A percentile compares a stretch with the other conserved stretches of the same genome.
Conservation (phyloP, 345 rosid genomes). For the Leavenworthia alabamica region DNA sequence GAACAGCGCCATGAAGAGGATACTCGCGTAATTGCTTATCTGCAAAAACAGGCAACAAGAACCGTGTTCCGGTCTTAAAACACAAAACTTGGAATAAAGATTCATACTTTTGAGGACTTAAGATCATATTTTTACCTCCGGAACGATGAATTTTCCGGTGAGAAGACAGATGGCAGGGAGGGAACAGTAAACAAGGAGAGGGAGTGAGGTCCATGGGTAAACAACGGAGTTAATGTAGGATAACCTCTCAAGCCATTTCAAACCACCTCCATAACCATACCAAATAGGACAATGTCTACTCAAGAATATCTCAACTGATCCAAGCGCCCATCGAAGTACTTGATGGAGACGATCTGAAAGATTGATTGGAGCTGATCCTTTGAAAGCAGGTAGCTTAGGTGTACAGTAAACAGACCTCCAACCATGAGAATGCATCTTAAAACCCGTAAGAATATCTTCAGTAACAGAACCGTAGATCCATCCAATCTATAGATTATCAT, state of each 20-base stretch:
- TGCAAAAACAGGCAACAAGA: conserved; percentile 31
- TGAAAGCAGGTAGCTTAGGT: conserved; percentile 79
- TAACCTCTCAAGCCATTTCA: conserved; percentile 91
- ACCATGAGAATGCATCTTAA: conserved; percentile 99
- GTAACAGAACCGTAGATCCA: conserved; percentile 98
- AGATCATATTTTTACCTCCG: conserved; percentile 68
- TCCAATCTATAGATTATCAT: conserved; percentile 56
- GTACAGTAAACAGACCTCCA: conserved; percentile 98
- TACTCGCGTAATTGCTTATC: conserved; percentile 93
- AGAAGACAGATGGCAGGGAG: conserved; percentile 96
- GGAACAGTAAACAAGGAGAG: conserved; percentile 88
- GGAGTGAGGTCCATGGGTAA: conserved; percentile 94
- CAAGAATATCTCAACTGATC: conserved; percentile 94
- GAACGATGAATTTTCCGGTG: conserved; percentile 91
- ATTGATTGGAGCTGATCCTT: conserved; percentile 96
- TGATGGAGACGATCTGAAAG: conserved; percentile 95
- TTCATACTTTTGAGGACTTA: neutral
- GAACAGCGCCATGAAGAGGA: conserved; percentile 82
- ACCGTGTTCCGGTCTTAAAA: too few relatives aligned
- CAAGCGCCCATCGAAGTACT: conserved; percentile 99
- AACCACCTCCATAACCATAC: conserved; percentile 99
- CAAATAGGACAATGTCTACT: conserved; percentile 98
- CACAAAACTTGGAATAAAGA: neutral
- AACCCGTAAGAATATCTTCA: conserved; percentile 92
- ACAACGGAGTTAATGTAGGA: conserved; percentile 94